Evolutionary conservation across 2,329 filamentous ascomycete species (phyloP).

Genomic region (Aspergillus pseudotamarii): DNA sequence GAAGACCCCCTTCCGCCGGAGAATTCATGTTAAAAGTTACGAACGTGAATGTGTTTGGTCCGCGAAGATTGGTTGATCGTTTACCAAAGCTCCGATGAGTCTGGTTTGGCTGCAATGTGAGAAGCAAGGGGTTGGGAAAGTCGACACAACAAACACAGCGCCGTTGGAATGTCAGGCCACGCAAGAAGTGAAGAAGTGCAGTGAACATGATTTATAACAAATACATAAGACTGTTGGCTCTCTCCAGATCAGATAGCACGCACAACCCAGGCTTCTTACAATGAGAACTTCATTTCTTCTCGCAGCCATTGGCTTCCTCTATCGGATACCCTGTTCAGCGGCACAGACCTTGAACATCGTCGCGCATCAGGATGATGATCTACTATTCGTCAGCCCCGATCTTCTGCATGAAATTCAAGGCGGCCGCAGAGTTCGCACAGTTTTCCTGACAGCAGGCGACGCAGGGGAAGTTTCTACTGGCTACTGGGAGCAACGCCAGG

Average conservation of each 20-base stretch:
- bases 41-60: background rate
- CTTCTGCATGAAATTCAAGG: background rate
- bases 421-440: background rate
- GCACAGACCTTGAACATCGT: slow-evolving; percentile 6
- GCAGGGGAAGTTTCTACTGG: background rate
- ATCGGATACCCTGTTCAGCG: background rate
- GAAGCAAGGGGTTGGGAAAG: background rate
- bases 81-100: background rate
- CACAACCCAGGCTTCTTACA: too few relatives aligned
- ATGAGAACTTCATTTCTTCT: background rate
- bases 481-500: slow-evolving; percentile 3
- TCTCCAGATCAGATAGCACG: background rate
- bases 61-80: background rate
- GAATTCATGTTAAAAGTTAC: too few relatives aligned
- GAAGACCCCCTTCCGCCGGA: too few relatives aligned
- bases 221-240: background rate
- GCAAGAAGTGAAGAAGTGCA: background rate
- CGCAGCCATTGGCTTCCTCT: background rate
- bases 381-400: slow-evolving; percentile 7
- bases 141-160: background rate
- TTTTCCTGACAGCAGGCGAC: background rate
- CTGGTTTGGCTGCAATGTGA: background rate
- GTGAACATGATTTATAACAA: background rate
- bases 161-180: background rate
- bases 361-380: slow-evolving; percentile 13